These are phyloP conservation scores for Emydomyces testavorans DNA, from an alignment of 2,329 filamentous ascomycete genomes.

Conservation along the genomic window DNA sequence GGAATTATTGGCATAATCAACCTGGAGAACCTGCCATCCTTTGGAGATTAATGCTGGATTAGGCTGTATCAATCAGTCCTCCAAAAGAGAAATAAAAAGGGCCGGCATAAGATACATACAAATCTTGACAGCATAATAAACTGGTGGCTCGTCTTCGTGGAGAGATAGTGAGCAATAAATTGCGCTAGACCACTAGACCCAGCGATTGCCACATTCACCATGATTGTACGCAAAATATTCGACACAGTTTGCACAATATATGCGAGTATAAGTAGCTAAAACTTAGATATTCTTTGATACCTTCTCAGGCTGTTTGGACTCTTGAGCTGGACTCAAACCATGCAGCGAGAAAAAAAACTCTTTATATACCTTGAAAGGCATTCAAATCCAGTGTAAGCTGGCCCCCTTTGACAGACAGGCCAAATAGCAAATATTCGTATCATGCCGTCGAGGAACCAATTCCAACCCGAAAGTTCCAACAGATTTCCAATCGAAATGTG, in stretches of 20 bases:
- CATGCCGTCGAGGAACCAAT: too few relatives aligned
- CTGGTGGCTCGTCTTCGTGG: conserved; percentile 51
- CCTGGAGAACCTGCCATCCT: conserved; percentile 53
- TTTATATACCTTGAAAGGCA: too few relatives aligned
- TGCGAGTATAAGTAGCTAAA: neutral
- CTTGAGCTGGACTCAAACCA: too few relatives aligned
- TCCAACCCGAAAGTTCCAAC: too few relatives aligned
- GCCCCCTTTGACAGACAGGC: too few relatives aligned
- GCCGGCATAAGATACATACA: conserved; percentile 33
- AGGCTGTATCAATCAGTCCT: conserved; percentile 20
- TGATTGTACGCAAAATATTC: conserved; percentile 20
- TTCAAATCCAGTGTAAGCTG: too few relatives aligned
- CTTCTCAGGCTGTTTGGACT: too few relatives aligned
- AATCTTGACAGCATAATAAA: conserved; percentile 58
- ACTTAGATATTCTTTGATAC: too few relatives aligned
- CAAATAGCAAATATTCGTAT: too few relatives aligned
- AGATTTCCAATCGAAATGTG: too few relatives aligned
- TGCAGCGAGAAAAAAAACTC: too few relatives aligned
- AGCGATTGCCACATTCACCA: conserved; percentile 52
- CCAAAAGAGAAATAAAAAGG: conserved; percentile 10
- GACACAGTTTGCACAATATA: neutral
- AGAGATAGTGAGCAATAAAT: conserved; percentile 48
- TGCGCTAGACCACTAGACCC: conserved; percentile 50
- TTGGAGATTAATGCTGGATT: conserved; percentile 29
- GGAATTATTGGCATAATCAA: conserved; percentile 53